Evolutionary conservation across 805 yeast species (phyloP), one percentile per base, ranked within the genome.

Genomic region (Starmera pachycereana): DNA sequence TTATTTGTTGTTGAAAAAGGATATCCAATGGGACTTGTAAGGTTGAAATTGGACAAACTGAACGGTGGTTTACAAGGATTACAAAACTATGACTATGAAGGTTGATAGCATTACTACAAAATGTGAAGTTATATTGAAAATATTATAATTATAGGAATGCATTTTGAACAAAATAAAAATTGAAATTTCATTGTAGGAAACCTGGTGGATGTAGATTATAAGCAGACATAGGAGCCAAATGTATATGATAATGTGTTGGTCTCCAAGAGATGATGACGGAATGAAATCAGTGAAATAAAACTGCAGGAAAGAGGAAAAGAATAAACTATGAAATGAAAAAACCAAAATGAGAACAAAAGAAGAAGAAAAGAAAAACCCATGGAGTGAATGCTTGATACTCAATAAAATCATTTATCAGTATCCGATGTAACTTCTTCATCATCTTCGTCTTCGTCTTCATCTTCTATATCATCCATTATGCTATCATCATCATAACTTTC

Each of bases 401-500:
- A 16, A 16, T 3, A 4, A 16, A 16, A 16, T 53, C 49, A 61
- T 54, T 44, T 58, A 46, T 49, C 63, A 48, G 48, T 52, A 47
- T 45, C 56, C 40, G 54, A 46, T 1, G 45, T 42, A 22, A 64
- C 70, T 6, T 63, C 74, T 38, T 65, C 71, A 29, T 68, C 74
- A 35, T 68, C 74, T 31, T 63, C 74, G 36, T 64, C 77, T 34
- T 75, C 83, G 37, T 77, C 81, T 27, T 68, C 77, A 12, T 73
- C 85, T 40, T 75, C 76, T 37, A 65, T 66, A 42, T 68, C 70
- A 47, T 67, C 69, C 54, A 66, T 68, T 27, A 65, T 62, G 35
- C 66, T 66, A 31, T 62, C 69, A 33, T 72, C 76, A 32, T 74
- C 82, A 18, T 74, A 78, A 42, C 78, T 80, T 49, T 77, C 85